Evolutionary conservation across 192 early-diverging fungal species (phyloP).

Genomic region (Coemansia sp.): DNA sequence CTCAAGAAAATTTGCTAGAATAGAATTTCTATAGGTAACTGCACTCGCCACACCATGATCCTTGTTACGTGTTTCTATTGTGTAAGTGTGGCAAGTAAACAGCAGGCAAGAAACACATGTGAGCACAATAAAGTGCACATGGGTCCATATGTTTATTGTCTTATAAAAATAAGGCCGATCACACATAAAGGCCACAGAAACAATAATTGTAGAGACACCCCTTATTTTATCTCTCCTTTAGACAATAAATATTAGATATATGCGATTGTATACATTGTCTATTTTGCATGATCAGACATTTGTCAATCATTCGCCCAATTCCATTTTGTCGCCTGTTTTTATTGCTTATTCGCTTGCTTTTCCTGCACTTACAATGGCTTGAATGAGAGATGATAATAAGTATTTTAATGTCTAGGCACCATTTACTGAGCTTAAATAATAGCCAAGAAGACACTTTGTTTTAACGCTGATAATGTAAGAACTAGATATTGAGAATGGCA

Average conservation of each 20-base stretch:
- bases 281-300: background rate
- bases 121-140: slow-evolving; percentile 1
- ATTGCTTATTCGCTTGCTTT: slow-evolving; percentile 5
- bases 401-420: background rate
- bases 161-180: background rate
- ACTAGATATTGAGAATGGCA: background rate
- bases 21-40: no score
- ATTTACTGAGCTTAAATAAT: background rate
- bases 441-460: background rate
- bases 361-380: slow-evolving; percentile 3
- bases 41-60: background rate
- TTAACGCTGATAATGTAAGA: background rate
- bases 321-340: background rate
- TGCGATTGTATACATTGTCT: background rate
- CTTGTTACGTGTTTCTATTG: background rate
- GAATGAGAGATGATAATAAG: background rate
- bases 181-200: background rate
- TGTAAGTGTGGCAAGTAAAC: slow-evolving; percentile 1
- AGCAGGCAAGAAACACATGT: background rate
- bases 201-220: slow-evolving; percentile 2
- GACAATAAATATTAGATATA: background rate
- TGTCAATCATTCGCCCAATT: slow-evolving; percentile 1
- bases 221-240: background rate
- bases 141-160: background rate
- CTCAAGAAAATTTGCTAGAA: background rate